Conservation (phyloP, 805 yeast genomes). For the Yarrowia alimentaria region DNA sequence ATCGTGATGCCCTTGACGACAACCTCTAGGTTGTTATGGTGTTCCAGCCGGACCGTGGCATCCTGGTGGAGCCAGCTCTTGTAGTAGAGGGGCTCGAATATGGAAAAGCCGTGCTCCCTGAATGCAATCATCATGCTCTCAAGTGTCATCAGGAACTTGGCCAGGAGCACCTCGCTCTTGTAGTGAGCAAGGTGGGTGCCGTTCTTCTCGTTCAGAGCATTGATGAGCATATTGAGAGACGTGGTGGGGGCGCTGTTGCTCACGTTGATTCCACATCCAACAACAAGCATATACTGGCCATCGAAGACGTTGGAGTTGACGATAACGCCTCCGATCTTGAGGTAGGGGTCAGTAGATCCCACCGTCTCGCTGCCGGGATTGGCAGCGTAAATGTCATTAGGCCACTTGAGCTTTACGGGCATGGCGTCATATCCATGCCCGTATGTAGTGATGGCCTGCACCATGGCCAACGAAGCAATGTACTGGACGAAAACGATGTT, state of each 20-base stretch:
- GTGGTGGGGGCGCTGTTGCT: constrained; percentile 89
- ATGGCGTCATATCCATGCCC: constrained; percentile 66
- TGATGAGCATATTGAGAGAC: constrained; percentile 71
- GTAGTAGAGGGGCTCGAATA: constrained; percentile 71
- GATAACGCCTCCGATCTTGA: constrained; percentile 79
- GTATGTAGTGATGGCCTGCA: constrained; percentile 66
- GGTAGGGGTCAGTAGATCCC: constrained; percentile 42
- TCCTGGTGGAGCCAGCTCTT: constrained; percentile 79
- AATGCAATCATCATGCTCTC: constrained; percentile 57
- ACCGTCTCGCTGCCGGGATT: constrained; percentile 47
- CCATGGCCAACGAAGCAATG: constrained; percentile 74
- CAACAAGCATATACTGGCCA: constrained; percentile 60
- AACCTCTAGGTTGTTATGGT: constrained; percentile 54
- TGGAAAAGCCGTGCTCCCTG: constrained; percentile 59
- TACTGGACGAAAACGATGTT: constrained; percentile 81
- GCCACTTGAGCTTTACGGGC: constrained; percentile 91
- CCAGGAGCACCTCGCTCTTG: constrained; percentile 54
- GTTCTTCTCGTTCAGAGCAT: constrained; percentile 51
- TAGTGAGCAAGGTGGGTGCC: constrained; percentile 48
- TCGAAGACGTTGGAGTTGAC: constrained; percentile 73
- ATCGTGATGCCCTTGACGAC: constrained; percentile 74
- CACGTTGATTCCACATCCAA: constrained; percentile 87
- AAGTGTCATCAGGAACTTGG: constrained; percentile 63
- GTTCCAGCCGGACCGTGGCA: constrained; percentile 69
- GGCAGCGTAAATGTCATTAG: constrained; percentile 82